A percentile compares a stretch with the other conserved stretches of the same genome.
These are phyloP conservation scores for Phoenix dactylifera DNA, from an alignment of 176 grass and related monocot species.

Conservation along the genomic window DNA sequence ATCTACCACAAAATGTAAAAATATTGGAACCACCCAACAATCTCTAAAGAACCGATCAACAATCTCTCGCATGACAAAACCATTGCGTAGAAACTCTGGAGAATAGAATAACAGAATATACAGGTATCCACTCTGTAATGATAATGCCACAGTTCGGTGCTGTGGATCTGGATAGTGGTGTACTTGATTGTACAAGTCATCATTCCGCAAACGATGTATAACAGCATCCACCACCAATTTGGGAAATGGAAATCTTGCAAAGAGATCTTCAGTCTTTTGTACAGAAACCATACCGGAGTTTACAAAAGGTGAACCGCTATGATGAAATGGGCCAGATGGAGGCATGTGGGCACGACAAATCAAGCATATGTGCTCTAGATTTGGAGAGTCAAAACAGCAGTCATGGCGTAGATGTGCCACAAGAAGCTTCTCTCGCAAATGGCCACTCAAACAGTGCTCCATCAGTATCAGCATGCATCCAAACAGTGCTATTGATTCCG, in stretches of 20 bases:
- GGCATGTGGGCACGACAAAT: constrained; percentile 37
- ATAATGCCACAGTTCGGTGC: constrained; percentile 46
- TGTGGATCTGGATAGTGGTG: constrained; percentile 55
- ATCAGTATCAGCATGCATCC: constrained; percentile 50
- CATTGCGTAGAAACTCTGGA: constrained; percentile 29
- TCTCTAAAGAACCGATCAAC: constrained; percentile 64
- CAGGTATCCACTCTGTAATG: constrained; percentile 44
- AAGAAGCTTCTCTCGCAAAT: constrained; percentile 55
- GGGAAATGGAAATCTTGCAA: constrained; percentile 59
- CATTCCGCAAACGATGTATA: constrained; percentile 41
- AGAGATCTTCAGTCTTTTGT: constrained; percentile 47
- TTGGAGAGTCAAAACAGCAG: constrained; percentile 35
- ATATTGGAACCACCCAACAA: constrained; percentile 57
- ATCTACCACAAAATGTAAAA: constrained; percentile 60
- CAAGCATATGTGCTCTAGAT: constrained; percentile 41
- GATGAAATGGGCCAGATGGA: not conserved
- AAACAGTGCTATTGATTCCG: constrained; percentile 49
- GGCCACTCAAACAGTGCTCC: constrained; percentile 46
- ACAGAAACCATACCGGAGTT: constrained; percentile 26
- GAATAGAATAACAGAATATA: constrained; percentile 59
- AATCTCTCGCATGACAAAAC: constrained; percentile 57
- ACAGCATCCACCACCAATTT: constrained; percentile 39
- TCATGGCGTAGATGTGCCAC: constrained; percentile 41
- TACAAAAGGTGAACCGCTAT: constrained; percentile 1
- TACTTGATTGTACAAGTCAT: constrained; percentile 39